phyloP scores from a whole-genome alignment of 345 rosid species.

The Rhodamnia rubescens region DNA sequence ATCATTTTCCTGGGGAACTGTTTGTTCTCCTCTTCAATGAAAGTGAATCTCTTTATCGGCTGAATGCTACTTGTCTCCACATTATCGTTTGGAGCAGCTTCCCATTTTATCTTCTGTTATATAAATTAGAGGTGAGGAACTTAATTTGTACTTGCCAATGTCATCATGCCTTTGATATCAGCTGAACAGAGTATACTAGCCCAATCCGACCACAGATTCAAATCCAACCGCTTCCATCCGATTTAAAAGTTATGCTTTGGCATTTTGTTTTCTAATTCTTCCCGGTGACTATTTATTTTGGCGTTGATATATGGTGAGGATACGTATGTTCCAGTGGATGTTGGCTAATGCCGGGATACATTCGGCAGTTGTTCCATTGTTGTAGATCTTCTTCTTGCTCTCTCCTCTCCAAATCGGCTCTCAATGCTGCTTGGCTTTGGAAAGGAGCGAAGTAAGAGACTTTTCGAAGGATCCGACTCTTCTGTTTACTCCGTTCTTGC shows the following conservation, averaged over 20 bases:
- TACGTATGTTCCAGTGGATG: not conserved
- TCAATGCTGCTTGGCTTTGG: not conserved
- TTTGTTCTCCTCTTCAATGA: not conserved
- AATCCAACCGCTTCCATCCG: not conserved
- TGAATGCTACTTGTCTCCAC: not conserved
- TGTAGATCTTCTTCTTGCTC: not conserved
- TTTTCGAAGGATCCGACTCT: not conserved
- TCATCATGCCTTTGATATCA: not conserved
- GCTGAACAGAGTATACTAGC: not conserved
- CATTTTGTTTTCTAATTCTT: not conserved
- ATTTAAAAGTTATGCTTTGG: not conserved
- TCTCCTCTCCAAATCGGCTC: not conserved
- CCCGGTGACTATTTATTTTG: not conserved
- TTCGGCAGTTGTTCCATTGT: not conserved
- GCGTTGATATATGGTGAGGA: not conserved
- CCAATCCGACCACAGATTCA: not conserved
- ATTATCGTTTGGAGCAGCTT: not conserved
- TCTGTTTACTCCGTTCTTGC: not conserved
- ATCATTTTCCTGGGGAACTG: not conserved
- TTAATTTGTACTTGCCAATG: not conserved
- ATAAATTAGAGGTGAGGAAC: not conserved
- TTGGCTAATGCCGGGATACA: not conserved
- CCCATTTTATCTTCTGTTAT: not conserved
- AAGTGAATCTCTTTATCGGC: not conserved
- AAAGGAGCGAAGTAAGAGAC: not conserved